Percentiles rank a stretch among this genome's conserved stretches.
Evolutionary conservation across 495 filamentous ascomycete genomes (phyloP).

Genomic region (Trichoderma virens): DNA sequence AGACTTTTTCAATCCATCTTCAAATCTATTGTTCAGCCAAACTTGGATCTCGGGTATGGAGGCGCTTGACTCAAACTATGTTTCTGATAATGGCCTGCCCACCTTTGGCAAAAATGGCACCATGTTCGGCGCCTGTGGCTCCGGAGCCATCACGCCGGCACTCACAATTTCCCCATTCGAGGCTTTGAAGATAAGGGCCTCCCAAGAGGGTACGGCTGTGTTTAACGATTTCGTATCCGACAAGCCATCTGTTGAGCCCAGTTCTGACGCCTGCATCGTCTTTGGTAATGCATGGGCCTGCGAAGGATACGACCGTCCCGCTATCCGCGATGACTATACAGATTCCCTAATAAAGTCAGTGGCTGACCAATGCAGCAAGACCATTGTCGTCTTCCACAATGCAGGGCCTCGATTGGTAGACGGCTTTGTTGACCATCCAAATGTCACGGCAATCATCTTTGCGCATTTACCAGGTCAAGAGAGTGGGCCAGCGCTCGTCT

Average conservation of each 20-base stretch:
- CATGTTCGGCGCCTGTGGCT: conserved; percentile 50
- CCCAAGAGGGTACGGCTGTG: conserved; percentile 47
- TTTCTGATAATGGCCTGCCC: conserved; percentile 65
- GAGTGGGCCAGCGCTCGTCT: conserved; percentile 46
- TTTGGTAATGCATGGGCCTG: conserved; percentile 54
- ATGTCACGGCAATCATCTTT: conserved; percentile 57
- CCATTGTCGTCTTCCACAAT: conserved; percentile 55
- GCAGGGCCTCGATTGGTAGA: conserved; percentile 51
- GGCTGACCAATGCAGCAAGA: conserved; percentile 49
- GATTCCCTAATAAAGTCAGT: conserved; percentile 51
- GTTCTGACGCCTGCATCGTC: conserved; percentile 59
- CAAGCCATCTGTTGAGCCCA: conserved; percentile 31
- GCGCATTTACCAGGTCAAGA: conserved; percentile 57
- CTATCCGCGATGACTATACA: conserved; percentile 41
- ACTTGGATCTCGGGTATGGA: conserved; percentile 24
- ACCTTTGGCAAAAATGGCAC: conserved; percentile 37
- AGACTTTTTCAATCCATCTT: conserved; percentile 33
- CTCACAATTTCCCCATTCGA: conserved; percentile 49
- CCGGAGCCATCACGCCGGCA: conserved; percentile 48
- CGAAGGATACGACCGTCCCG: conserved; percentile 42
- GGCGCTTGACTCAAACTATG: conserved; percentile 67
- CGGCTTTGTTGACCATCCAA: conserved; percentile 50
- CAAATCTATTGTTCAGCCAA: conserved; percentile 14
- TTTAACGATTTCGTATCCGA: conserved; percentile 40
- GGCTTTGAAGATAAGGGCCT: conserved; percentile 47